These are phyloP conservation scores for Globisporangium nodosum DNA, from an alignment of 352 stramenopile genomes.

Conservation along the genomic window DNA sequence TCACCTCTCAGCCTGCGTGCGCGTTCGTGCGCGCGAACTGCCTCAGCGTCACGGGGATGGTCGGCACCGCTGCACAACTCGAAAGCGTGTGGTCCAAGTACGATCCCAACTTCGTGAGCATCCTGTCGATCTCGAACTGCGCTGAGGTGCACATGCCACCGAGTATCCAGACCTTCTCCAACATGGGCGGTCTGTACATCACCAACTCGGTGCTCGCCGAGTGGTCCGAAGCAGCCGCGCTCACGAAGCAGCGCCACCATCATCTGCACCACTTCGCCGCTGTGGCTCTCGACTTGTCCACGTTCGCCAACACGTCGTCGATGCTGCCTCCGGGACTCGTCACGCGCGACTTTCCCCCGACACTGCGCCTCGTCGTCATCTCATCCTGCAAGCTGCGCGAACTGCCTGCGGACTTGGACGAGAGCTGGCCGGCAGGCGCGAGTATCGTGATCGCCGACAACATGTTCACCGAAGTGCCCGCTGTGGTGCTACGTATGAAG, in stretches of 20 bases:
- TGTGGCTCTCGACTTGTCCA: conserved; percentile 18
- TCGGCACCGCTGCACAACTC: conserved; percentile 7
- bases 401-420: conserved; percentile 29
- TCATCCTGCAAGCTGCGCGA: conserved; percentile 23
- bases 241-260: conserved; percentile 23
- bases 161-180: conserved; percentile 14
- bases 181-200: conserved; percentile 28
- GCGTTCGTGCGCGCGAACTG: conserved; percentile 37
- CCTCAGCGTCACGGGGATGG: neutral
- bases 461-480: conserved; percentile 16
- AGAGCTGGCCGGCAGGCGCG: conserved; percentile 18
- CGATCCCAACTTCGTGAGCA: conserved; percentile 14
- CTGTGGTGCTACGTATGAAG: conserved; percentile 16
- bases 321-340: conserved; percentile 27
- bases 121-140: conserved; percentile 23
- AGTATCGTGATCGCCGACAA: conserved; percentile 19
- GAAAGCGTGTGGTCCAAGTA: conserved; percentile 8
- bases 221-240: conserved; percentile 20
- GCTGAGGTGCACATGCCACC: conserved; percentile 21
- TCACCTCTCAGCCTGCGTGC: conserved; percentile 21
- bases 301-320: neutral
- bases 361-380: conserved; percentile 26
- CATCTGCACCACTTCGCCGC: conserved; percentile 24
- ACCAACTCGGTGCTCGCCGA: conserved; percentile 31
- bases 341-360: conserved; percentile 22